phyloP scores from a whole-genome alignment of 2,329 filamentous ascomycete genomes.

The Cladophialophora carrionii region DNA sequence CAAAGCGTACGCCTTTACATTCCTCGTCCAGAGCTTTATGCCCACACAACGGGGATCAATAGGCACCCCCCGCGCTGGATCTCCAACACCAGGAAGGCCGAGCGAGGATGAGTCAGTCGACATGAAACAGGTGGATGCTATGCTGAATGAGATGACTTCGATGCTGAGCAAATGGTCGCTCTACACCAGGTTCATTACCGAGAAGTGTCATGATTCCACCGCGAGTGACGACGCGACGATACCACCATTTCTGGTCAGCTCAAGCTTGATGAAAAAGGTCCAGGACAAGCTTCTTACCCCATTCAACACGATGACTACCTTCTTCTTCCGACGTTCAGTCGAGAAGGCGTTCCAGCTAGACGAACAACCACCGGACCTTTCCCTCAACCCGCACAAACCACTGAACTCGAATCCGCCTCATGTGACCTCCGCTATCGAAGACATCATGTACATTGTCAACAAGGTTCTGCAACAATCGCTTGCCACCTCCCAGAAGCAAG shows the following conservation, averaged over 20 bases:
- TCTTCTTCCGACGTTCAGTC: constrained; percentile 94
- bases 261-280: constrained; percentile 79
- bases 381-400: constrained; percentile 71
- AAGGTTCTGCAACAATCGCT: constrained; percentile 84
- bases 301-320: constrained; percentile 90
- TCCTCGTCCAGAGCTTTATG: constrained; percentile 91
- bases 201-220: constrained; percentile 69
- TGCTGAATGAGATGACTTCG: constrained; percentile 83
- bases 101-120: constrained; percentile 92
- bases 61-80: constrained; percentile 71
- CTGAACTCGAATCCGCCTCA: constrained; percentile 80
- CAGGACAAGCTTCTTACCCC: constrained; percentile 72
- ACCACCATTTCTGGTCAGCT: constrained; percentile 75
- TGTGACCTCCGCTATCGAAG: constrained; percentile 93
- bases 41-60: constrained; percentile 66
- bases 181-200: constrained; percentile 84
- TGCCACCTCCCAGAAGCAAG: constrained; percentile 78
- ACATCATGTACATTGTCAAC: constrained; percentile 99
- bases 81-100: constrained; percentile 69
- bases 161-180: constrained; percentile 95
- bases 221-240: constrained; percentile 63
- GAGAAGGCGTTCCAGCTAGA: constrained; percentile 98
- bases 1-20: constrained; percentile 97
- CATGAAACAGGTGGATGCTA: constrained; percentile 90
- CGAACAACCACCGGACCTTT: constrained; percentile 78